Evolutionary conservation across 306 rosid species (phyloP), one percentile per base, ranked within the genome.

Genomic region (Cyclanthera cordifolia): DNA sequence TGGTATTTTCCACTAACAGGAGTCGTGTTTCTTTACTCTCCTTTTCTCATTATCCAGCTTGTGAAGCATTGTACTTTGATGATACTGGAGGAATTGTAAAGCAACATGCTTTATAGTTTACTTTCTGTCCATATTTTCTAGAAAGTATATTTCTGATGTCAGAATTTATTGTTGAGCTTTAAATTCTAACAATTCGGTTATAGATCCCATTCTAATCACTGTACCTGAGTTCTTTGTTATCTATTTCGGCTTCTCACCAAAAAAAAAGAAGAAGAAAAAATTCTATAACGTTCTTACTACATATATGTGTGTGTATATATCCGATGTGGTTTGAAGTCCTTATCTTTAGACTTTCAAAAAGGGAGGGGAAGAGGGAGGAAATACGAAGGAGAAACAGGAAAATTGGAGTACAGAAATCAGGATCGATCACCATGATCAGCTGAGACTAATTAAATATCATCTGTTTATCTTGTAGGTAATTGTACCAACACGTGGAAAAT

Each of bases 401-500:
- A 24, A 53, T 53, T 17, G 50, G 50, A 46, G 56, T 51, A 8
- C 27, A 51, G 15, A 16, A n/a, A n/a, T n/a, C n/a, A n/a, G n/a
- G n/a, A n/a, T n/a, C n/a, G n/a, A n/a, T n/a, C n/a, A 3, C 58
- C 58, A 10, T 53, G 39, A n/a, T n/a, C n/a, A 5, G 14, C 39
- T 25, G 39, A 27, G 17, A 25, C 63, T 13, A 55, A 4, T 52
- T 19, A 50, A 50, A 6, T 17, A n/a, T 2, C 6, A 2, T 34
- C 48, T 68, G 4, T 8, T 34, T 46, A 57, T 58, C 30, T 17
- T 58, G 21, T 39, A 34, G 46, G 63, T 15, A 41, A 16, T 4
- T 32, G 12, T 17, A 39, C 17, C 24, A 53, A 79, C 86, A 76
- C 81, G 72, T 87, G 90, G 81, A 72, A 45, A n/a, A 65, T 73